These are phyloP conservation scores for Podila horticola DNA, from an alignment of 192 early-diverging fungal species.

Conservation along the genomic window DNA sequence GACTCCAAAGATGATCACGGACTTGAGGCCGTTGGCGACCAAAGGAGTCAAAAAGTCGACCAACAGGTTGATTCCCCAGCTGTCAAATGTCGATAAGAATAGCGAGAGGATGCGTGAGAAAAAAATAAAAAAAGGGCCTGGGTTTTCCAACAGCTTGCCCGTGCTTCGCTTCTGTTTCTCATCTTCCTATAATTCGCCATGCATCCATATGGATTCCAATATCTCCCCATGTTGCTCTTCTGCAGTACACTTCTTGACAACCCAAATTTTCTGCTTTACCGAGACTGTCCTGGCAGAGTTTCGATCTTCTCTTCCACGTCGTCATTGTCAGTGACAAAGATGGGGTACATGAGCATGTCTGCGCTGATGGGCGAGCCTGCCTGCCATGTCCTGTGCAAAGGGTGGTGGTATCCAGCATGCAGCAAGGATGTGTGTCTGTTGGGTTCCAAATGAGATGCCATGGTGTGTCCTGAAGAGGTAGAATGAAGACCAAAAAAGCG, in stretches of 20 bases:
- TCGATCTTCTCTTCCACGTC: conserved; percentile 81
- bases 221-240: not conserved
- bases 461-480: conserved; percentile 3
- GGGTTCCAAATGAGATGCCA: conserved; percentile 31
- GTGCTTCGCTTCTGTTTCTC: too few relatives aligned
- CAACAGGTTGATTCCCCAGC: conserved; percentile 82
- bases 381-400: conserved; percentile 85
- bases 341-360: conserved; percentile 88
- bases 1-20: conserved; percentile 95
- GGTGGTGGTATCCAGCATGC: conserved; percentile 89
- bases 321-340: conserved; percentile 90
- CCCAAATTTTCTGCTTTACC: conserved; percentile 50
- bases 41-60: conserved; percentile 81
- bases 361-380: conserved; percentile 73
- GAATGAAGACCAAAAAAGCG: too few relatives aligned
- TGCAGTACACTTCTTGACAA: not conserved
- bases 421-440: conserved; percentile 73
- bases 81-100: conserved; percentile 3
- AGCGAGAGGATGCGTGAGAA: not conserved
- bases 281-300: conserved; percentile 88
- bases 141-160: not conserved
- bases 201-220: not conserved
- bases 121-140: not conserved
- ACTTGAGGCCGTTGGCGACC: conserved; percentile 86
- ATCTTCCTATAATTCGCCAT: too few relatives aligned